Base-by-base conservation (phyloP, 192 early-diverging fungal genomes). In the Coemansia sp. region DNA sequence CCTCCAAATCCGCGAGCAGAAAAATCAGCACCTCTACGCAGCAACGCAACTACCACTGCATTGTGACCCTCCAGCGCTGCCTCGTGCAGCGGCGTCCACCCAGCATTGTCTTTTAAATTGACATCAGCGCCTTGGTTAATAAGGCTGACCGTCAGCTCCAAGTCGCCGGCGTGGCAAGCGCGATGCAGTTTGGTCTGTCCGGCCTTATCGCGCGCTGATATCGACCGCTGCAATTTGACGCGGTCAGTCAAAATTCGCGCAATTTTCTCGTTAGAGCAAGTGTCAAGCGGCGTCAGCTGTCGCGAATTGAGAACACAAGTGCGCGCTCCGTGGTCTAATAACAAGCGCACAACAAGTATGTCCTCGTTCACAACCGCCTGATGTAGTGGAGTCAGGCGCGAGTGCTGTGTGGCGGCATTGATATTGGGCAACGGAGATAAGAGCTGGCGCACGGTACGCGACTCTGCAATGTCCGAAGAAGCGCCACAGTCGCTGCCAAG, bases 41-140 rank as follows among this genome's bases (percentile, higher is more conserved):
- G 73, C 67, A 84, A 41, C 16, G 74, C 77, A 24, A 71, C 70
- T 0, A 73, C 82, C 2, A 84, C 74, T 2, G 61, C 29, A 22
- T 63, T 71, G 44, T 76, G 84, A 2, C 90, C 90, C 18, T 85
- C 78, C 3, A 91, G 81, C 27, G 90, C 82, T 18, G 90, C 87
- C 72, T 90, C 81, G 68, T 93, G 91, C 18, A 93, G 49, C 6
- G 90, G 89, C 20, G 89, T 92, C 87, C 89, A 91, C 10, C 82
- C 81, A 3, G 87, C 85, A 79, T 89, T 87, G 59, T 93, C 91
- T 61, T 86, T 79, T 47, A 87, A 82, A 60, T 91, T 91, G 38
- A 90, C 85, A 20, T 92, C 89, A 3, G 90, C 86, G 18, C 92
- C 92, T 68, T 87, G 83, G 62, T 85, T 77, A 16, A 92, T 70